Conservation (phyloP, 371 early-diverging fungal genomes). For the Zancudomyces culisetae region DNA sequence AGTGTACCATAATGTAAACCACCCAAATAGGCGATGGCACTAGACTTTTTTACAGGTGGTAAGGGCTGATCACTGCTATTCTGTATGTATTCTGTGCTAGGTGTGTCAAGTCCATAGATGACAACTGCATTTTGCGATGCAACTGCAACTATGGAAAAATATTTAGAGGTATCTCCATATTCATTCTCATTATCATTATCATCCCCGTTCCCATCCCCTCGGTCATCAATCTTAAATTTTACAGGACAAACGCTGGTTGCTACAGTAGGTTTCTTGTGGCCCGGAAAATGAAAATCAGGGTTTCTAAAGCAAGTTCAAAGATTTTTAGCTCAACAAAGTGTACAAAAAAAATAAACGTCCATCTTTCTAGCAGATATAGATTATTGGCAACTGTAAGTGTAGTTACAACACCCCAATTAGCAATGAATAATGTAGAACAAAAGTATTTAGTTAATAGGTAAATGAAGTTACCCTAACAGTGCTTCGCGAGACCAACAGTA, state of each 20-base stretch:
- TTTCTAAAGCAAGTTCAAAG: too few relatives aligned
- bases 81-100: not conserved
- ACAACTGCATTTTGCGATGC: not conserved
- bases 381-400: too few relatives aligned
- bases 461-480: not conserved
- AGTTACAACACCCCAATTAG: too few relatives aligned
- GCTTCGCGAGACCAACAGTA: slow-evolving; percentile 11
- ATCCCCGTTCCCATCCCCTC: not conserved
- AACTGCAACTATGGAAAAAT: not conserved
- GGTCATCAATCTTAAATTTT: not conserved
- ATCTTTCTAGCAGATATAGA: too few relatives aligned
- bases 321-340: too few relatives aligned
- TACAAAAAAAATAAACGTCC: too few relatives aligned
- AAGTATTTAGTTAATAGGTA: slow-evolving; percentile 10
- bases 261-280: slow-evolving; percentile 1
- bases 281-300: slow-evolving; percentile 11
- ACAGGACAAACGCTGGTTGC: not conserved
- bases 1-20: slow-evolving; percentile 79
- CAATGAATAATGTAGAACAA: slow-evolving; percentile 14
- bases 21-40: slow-evolving; percentile 46
- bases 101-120: not conserved
- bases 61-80: too few relatives aligned
- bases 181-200: not conserved
- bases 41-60: not conserved
- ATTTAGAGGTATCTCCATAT: not conserved